These are phyloP conservation scores for Phytopythium cucurbitacearum DNA, from an alignment of 352 stramenopile species.

Conservation along the genomic window DNA sequence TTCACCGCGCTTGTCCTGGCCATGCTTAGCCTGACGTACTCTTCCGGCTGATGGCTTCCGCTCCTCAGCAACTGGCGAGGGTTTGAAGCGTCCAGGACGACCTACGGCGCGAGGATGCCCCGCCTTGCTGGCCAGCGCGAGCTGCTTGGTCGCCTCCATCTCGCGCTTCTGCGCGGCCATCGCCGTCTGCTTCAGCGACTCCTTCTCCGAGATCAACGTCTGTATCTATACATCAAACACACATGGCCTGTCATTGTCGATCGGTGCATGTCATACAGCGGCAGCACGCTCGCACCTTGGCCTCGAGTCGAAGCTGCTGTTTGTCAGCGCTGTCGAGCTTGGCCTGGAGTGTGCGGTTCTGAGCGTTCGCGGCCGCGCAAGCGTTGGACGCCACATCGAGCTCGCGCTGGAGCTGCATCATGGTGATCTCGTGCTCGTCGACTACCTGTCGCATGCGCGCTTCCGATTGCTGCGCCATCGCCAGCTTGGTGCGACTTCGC, in stretches of 20 bases:
- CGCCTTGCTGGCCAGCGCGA: constrained; percentile 25
- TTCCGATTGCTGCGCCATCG: constrained; percentile 25
- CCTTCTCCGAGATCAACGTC: constrained; percentile 32
- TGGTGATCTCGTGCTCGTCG: constrained; percentile 22
- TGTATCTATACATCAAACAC: constrained; percentile 37
- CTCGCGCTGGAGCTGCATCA: constrained; percentile 23
- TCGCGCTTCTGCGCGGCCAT: constrained; percentile 35
- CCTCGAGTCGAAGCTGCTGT: constrained; percentile 35
- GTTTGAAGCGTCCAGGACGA: neutral
- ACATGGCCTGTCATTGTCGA: neutral
- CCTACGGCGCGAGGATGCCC: neutral
- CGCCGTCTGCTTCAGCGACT: constrained; percentile 25
- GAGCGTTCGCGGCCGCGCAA: constrained; percentile 14
- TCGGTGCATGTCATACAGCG: neutral
- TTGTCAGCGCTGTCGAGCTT: constrained; percentile 28
- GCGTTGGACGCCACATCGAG: constrained; percentile 25
- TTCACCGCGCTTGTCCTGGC: neutral
- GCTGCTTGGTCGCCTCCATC: constrained; percentile 34
- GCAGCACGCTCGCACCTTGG: constrained; percentile 24
- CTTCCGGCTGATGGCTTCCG: neutral
- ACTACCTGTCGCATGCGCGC: constrained; percentile 24
- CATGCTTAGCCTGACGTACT: neutral
- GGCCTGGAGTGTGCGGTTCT: constrained; percentile 28
- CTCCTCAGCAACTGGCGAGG: neutral
- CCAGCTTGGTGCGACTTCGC: constrained; percentile 26